These are phyloP conservation scores for Drechslera avenae DNA, from an alignment of 2,329 filamentous ascomycete genomes.

Conservation along the genomic window DNA sequence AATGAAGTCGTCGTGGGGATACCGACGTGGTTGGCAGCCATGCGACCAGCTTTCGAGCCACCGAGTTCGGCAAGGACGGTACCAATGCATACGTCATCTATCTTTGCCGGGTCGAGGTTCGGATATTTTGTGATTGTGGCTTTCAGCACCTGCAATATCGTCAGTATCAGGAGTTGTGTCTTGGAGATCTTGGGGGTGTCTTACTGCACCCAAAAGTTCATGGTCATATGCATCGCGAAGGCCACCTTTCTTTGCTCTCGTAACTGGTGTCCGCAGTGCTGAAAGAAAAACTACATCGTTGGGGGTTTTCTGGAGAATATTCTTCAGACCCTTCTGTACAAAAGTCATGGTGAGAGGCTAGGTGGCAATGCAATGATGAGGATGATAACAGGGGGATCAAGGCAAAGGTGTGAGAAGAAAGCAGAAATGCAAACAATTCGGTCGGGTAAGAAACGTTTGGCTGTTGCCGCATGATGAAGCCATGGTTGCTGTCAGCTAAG, in stretches of 20 bases:
- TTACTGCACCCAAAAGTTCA: constrained; percentile 73
- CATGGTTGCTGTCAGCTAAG: constrained; percentile 34
- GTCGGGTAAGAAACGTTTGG: constrained; percentile 7
- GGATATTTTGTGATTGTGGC: constrained; percentile 76
- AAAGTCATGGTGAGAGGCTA: constrained; percentile 48
- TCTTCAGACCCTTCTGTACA: constrained; percentile 67
- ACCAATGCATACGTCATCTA: constrained; percentile 84
- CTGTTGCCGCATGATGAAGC: constrained; percentile 18
- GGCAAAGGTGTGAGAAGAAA: constrained; percentile 4
- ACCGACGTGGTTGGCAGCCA: constrained; percentile 86
- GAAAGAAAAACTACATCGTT: constrained; percentile 88
- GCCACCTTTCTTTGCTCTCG: constrained; percentile 78
- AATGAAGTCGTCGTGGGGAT: constrained; percentile 74
- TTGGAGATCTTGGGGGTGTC: constrained; percentile 45
- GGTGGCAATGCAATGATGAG: constrained; percentile 21
- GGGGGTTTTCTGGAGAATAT: constrained; percentile 77
- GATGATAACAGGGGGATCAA: neutral
- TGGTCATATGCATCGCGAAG: constrained; percentile 91
- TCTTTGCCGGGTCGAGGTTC: constrained; percentile 68
- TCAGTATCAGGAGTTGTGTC: constrained; percentile 23
- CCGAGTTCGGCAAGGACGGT: constrained; percentile 91
- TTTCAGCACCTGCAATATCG: constrained; percentile 54
- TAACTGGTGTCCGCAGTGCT: constrained; percentile 86
- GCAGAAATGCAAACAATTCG: neutral
- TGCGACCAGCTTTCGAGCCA: constrained; percentile 86